Percentiles rank a stretch among this genome's conserved stretches.
Evolutionary conservation across 139 green algal genomes (phyloP).

Genomic region (Chlorella sorokiniana): DNA sequence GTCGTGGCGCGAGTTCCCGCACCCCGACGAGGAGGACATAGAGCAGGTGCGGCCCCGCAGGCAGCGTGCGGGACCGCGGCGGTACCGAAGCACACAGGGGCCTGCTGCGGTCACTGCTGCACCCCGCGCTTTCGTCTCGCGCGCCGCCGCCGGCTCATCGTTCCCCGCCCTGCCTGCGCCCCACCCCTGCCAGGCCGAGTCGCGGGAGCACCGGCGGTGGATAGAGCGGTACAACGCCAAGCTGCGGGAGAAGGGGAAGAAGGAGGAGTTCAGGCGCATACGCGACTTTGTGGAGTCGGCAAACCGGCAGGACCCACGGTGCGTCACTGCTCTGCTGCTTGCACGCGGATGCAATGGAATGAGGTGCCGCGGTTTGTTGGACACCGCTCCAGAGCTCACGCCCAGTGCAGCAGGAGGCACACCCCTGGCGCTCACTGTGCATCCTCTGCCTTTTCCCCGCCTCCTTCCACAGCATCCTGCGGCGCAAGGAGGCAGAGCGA

Average conservation of each 20-base stretch:
- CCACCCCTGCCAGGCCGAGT: slow-evolving; percentile 27
- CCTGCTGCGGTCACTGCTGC: neutral
- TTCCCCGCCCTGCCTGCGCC: neutral
- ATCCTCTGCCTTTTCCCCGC: neutral
- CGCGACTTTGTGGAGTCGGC: slow-evolving; percentile 90
- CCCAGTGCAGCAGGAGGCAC: too few relatives aligned
- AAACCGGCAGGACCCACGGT: slow-evolving; percentile 81
- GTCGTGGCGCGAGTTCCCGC: slow-evolving; percentile 95
- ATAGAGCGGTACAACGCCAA: slow-evolving; percentile 95
- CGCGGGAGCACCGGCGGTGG: slow-evolving; percentile 81
- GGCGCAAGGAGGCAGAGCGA: slow-evolving; percentile 76
- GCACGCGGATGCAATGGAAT: neutral
- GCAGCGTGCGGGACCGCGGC: neutral
- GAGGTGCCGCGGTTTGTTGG: neutral
- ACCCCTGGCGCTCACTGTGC: neutral
- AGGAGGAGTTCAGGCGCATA: slow-evolving; percentile 88
- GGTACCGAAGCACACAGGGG: neutral
- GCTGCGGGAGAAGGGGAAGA: slow-evolving; percentile 92
- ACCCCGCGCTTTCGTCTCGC: neutral
- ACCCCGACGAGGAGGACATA: slow-evolving; percentile 95
- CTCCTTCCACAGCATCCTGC: slow-evolving; percentile 42
- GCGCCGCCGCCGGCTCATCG: neutral
- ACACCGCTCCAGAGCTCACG: too few relatives aligned
- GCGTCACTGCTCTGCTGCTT: too few relatives aligned
- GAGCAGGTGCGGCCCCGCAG: slow-evolving; percentile 52